Evolutionary conservation across 805 yeast genomes (phyloP).

Genomic region (Lipomyces kockii): DNA sequence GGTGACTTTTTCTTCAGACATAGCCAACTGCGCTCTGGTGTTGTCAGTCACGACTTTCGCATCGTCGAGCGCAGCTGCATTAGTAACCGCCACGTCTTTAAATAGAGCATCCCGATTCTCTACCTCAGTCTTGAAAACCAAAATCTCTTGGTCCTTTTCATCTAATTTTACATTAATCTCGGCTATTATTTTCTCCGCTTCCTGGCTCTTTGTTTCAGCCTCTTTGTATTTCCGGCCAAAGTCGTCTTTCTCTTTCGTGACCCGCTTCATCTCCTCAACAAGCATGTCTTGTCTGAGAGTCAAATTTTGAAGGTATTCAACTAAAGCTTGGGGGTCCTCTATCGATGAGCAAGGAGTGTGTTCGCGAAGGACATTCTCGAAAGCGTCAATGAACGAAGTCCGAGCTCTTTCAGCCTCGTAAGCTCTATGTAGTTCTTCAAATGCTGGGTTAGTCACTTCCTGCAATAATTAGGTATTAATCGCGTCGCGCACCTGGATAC

Average conservation of each 20-base stretch:
- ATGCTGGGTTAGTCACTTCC: background rate
- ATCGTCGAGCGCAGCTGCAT: background rate
- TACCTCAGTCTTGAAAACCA: constrained; percentile 11
- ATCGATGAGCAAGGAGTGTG: constrained; percentile 79
- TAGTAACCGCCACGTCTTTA: background rate
- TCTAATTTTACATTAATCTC: background rate
- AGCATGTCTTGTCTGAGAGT: constrained; percentile 64
- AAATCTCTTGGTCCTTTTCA: constrained; percentile 14
- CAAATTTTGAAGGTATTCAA: constrained; percentile 69
- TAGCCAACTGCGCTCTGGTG: constrained; percentile 7
- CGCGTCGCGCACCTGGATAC: constrained; percentile 62
- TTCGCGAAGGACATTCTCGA: constrained; percentile 76
- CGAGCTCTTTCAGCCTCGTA: constrained; percentile 80
- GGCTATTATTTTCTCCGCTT: constrained; percentile 1
- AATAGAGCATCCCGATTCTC: constrained; percentile 21
- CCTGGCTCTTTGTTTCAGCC: background rate
- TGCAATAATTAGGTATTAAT: background rate
- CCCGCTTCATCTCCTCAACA: constrained; percentile 65
- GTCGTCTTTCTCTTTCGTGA: constrained; percentile 41
- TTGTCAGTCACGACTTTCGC: constrained; percentile 5
- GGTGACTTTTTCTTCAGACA: background rate
- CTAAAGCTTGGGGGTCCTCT: constrained; percentile 69
- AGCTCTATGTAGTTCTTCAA: constrained; percentile 64
- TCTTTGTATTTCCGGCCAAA: constrained; percentile 1
- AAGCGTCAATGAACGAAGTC: constrained; percentile 58